Conservation (phyloP, 108 stramenopile genomes). For the Halocafeteria seosinensis region DNA sequence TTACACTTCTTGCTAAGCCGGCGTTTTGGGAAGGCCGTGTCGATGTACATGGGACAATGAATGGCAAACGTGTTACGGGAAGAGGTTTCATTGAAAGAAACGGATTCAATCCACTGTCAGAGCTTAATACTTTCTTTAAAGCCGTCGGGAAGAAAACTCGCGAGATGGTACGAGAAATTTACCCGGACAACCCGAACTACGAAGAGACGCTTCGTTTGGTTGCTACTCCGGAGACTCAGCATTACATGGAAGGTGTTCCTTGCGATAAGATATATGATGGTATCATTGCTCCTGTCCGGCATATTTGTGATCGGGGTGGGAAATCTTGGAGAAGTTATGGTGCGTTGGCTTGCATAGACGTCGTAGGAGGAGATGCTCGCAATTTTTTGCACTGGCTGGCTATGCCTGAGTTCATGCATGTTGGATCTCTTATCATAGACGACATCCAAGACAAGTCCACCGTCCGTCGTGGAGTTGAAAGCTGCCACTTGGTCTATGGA, state of each 20-base stretch:
- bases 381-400: constrained; percentile 12
- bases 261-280: not conserved
- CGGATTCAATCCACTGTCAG: not conserved
- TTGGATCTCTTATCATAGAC: constrained; percentile 15
- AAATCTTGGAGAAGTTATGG: constrained; percentile 16
- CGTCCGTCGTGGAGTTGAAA: constrained; percentile 4
- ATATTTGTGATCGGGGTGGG: constrained; percentile 8
- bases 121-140: constrained; percentile 10
- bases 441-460: constrained; percentile 11
- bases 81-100: constrained; percentile 9
- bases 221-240: constrained; percentile 1
- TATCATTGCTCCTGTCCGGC: constrained; percentile 8
- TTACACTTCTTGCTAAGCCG: constrained; percentile 15
- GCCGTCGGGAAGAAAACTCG: constrained; percentile 8
- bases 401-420: constrained; percentile 19
- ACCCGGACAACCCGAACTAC: constrained; percentile 10
- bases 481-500: constrained; percentile 9
- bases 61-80: not conserved
- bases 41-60: not conserved
- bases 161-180: constrained; percentile 1
- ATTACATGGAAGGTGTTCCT: constrained; percentile 5
- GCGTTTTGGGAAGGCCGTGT: constrained; percentile 17
- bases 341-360: constrained; percentile 16
- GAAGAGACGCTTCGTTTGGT: constrained; percentile 4
- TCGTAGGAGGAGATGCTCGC: constrained; percentile 16